Percentiles rank a stretch among this genome's conserved stretches.
Conservation (phyloP, 768 basidiomycete genomes). For the Baorangia bicolor region DNA sequence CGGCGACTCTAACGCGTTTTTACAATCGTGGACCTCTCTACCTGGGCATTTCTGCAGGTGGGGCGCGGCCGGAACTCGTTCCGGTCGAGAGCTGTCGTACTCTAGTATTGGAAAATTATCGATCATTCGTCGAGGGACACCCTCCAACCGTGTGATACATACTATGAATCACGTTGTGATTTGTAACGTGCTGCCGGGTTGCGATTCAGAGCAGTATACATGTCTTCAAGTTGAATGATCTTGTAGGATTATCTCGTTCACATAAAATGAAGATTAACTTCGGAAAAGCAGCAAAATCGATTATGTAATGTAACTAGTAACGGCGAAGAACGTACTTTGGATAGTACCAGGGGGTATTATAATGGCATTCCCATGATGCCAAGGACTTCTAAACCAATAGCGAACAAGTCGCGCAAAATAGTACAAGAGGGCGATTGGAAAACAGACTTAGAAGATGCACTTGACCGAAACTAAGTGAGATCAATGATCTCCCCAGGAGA, state of each 20-base stretch:
- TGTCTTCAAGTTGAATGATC: too few relatives aligned
- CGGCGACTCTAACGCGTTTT: background rate
- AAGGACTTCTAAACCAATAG: background rate
- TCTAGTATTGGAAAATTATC: background rate
- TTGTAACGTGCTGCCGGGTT: background rate
- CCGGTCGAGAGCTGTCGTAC: background rate
- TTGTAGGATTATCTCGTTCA: background rate
- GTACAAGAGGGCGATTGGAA: background rate
- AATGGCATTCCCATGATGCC: background rate
- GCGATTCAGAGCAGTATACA: too few relatives aligned
- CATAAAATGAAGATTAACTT: background rate
- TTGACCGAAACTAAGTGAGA: constrained; percentile 12
- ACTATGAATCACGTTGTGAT: background rate
- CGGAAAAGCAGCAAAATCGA: background rate
- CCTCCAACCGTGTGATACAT: background rate
- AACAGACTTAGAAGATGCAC: too few relatives aligned
- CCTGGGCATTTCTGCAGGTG: background rate
- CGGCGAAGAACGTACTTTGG: background rate
- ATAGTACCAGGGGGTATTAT: background rate
- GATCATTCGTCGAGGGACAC: background rate
- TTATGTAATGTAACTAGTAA: background rate
- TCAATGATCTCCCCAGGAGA: constrained; percentile 13
- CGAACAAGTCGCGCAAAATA: background rate
- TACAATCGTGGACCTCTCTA: too few relatives aligned
- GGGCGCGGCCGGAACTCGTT: background rate